Evolutionary conservation across 148 eudicot species (phyloP).

Genomic region (Rhododendron henanense): DNA sequence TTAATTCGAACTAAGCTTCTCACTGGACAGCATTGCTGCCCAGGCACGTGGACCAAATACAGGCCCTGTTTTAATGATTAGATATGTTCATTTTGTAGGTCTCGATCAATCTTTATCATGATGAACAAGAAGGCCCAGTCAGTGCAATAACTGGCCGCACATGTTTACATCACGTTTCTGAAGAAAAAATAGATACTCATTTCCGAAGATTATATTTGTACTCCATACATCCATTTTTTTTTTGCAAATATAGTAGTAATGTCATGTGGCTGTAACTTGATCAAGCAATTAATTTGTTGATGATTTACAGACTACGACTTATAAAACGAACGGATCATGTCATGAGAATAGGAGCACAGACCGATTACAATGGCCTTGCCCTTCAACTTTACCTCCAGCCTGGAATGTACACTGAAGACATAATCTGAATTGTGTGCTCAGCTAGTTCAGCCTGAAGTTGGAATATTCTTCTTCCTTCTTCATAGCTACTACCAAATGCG

Average conservation of each 20-base stretch:
- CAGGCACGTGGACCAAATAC: too few species aligned
- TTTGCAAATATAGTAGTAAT: too few species aligned
- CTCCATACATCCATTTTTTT: background rate
- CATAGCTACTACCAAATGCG: constrained; percentile 16
- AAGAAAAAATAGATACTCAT: background rate
- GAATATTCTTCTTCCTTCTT: constrained; percentile 17
- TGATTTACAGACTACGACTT: background rate
- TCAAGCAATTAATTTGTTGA: too few species aligned
- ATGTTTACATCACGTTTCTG: too few species aligned
- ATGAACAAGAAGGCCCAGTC: too few species aligned
- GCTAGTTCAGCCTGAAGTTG: constrained; percentile 14
- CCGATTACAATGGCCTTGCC: background rate
- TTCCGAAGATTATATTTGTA: background rate
- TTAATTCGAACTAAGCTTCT: background rate
- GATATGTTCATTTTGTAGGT: background rate
- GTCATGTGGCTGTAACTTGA: too few species aligned
- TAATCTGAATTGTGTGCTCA: background rate
- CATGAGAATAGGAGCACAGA: background rate
- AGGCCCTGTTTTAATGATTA: too few species aligned
- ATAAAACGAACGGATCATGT: background rate
- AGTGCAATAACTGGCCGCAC: too few species aligned
- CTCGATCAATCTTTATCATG: too few species aligned
- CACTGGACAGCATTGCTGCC: background rate
- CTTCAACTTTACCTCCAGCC: background rate
- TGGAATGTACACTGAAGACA: background rate